Base-by-base conservation (phyloP, 2,329 filamentous ascomycete genomes). In the Colletotrichum sojae region DNA sequence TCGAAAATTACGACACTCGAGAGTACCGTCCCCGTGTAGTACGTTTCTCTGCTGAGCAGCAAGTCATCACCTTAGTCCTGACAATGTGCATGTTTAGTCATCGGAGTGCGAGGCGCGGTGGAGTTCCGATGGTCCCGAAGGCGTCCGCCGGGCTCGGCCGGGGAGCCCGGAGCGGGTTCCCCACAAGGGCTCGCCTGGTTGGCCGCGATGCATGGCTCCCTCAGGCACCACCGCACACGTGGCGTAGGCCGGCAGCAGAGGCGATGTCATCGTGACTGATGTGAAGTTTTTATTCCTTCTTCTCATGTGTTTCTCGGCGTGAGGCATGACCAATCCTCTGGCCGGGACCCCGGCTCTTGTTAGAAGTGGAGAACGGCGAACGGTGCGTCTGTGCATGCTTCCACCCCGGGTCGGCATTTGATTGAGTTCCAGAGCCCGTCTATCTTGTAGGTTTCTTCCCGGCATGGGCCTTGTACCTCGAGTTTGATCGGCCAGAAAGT, bases 351-450 rank as follows among this genome's bases (percentile, higher is more conserved):
- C 27, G 27, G n/a, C 15, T 20, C 15, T 20, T 39, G 40, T 40
- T 36, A 15, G n/a, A 18, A n/a, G 39, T 60, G 18, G 55, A 48
- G 25, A 54, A 55, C 22, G 22, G 40, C 55, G 61, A 69, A 60
- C 62, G 40, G 43, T 43, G 31, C 49, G 61, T 69, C 66, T 60
- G 55, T 60, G 62, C 62, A 60, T 54, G 20, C 56, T 31, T 13
- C 31, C 36, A n/a, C 43, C 27, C 18, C 45, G 18, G 45, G 51
- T 55, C 59, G 64, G 59, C 51, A 56, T 39, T 49, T 56, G 22
- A 27, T 63, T 12, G 6, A 31, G 8, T 2, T 31, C 9, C 2
- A 2, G 27, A 31, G 27, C 6, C 27, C 27, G 27, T 31, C 27
- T 6, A 12, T 16, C 18, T 27, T 16, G 12, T 25, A 9, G 13